Evolutionary conservation across 1,139 yeast species (phyloP).

Genomic region (Chernovozyma sophiae-reginae): DNA sequence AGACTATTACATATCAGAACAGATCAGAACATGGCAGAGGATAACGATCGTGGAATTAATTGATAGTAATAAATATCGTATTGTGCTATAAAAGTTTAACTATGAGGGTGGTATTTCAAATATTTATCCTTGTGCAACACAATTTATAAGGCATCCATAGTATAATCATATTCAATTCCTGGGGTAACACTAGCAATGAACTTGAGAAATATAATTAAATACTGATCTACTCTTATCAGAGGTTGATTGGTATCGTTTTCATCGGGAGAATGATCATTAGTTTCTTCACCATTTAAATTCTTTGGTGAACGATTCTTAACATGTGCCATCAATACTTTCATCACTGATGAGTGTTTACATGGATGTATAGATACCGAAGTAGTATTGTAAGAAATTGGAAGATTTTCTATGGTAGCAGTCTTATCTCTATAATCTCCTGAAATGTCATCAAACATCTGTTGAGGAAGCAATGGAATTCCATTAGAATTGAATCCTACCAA

Average conservation of each 20-base stretch:
- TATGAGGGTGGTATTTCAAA: no score
- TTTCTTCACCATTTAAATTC: conserved; percentile 25
- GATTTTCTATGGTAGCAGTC: conserved; percentile 91
- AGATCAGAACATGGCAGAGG: no score
- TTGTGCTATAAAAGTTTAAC: no score
- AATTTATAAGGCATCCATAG: conserved; percentile 75
- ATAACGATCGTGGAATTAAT: no score
- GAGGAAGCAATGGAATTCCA: conserved; percentile 83
- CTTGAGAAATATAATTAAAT: conserved; percentile 80
- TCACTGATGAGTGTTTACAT: conserved; percentile 90
- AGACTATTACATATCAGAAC: no score
- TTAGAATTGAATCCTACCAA: conserved; percentile 80
- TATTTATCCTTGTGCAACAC: no score
- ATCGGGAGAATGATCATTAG: conserved; percentile 17
- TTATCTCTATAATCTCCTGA: conserved; percentile 88
- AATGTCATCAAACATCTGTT: conserved; percentile 92
- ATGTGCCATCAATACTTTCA: conserved; percentile 78
- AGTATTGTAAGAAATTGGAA: conserved; percentile 77
- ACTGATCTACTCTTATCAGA: conserved; percentile 80
- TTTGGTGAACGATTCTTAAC: conserved; percentile 24
- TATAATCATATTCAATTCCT: conserved; percentile 93
- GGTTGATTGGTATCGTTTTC: conserved; percentile 36
- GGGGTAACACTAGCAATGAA: conserved; percentile 97
- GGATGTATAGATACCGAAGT: conserved; percentile 94
- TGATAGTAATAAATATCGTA: no score